A percentile compares a stretch with the other conserved stretches of the same genome.
These are phyloP conservation scores for Exophiala alcalophila DNA, from an alignment of 2,329 filamentous ascomycete species.

Conservation along the genomic window DNA sequence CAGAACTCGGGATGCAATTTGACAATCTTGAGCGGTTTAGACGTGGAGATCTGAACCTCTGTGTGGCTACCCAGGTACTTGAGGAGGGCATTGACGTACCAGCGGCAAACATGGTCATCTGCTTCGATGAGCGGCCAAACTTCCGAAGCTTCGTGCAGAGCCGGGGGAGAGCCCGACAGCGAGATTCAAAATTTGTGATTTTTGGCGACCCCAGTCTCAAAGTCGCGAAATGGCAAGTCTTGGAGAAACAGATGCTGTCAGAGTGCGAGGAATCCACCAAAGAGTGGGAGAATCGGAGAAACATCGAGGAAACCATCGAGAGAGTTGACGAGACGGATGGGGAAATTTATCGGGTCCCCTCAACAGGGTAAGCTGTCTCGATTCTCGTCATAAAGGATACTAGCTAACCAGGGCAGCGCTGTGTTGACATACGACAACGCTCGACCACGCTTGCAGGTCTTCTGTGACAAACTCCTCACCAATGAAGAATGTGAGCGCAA, in stretches of 20 bases:
- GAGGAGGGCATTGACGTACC: constrained; percentile 60
- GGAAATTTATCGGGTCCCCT: constrained; percentile 42
- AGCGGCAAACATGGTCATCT: constrained; percentile 64
- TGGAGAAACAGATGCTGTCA: constrained; percentile 71
- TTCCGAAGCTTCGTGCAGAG: constrained; percentile 65
- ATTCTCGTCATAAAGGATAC: constrained; percentile 1
- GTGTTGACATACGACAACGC: constrained; percentile 70
- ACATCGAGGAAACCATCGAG: constrained; percentile 55
- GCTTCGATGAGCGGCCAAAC: constrained; percentile 60
- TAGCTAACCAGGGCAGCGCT: constrained; percentile 48
- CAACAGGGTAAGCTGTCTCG: constrained; percentile 42
- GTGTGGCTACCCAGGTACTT: constrained; percentile 57
- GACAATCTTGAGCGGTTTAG: constrained; percentile 51
- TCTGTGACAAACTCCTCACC: constrained; percentile 63
- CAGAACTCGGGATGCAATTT: constrained; percentile 48
- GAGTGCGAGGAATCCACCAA: constrained; percentile 56
- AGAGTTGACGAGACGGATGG: constrained; percentile 41
- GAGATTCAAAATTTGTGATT: constrained; percentile 57
- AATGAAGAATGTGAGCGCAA: constrained; percentile 45
- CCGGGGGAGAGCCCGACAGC: constrained; percentile 60
- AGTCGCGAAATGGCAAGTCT: constrained; percentile 56
- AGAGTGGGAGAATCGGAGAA: constrained; percentile 39
- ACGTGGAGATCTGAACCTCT: constrained; percentile 53
- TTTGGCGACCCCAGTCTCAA: constrained; percentile 36
- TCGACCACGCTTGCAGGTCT: constrained; percentile 74